Percentiles rank a stretch among this genome's conserved stretches.
Evolutionary conservation across 305 asterid genomes (phyloP).

Genomic region (Rubia tinctorum): DNA sequence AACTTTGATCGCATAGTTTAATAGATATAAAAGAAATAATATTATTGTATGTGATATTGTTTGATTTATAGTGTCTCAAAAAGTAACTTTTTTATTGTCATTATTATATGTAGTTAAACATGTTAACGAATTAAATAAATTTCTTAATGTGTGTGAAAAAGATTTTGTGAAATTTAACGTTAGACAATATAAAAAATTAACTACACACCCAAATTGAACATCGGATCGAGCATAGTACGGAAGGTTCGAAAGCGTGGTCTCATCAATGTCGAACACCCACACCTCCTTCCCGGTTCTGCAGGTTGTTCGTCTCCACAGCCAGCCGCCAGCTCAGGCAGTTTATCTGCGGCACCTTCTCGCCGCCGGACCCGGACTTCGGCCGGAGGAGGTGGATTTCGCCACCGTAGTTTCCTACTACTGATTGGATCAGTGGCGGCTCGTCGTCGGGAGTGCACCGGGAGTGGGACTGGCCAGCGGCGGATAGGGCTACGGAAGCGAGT

Average conservation of each 20-base stretch:
- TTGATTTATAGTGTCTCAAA: too few relatives aligned
- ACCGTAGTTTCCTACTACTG: neutral
- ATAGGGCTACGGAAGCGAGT: neutral
- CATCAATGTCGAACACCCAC: conserved; percentile 41
- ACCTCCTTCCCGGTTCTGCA: conserved; percentile 24
- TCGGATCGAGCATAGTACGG: conserved; percentile 37
- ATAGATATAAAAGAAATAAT: too few relatives aligned
- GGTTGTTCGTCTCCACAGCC: conserved; percentile 29
- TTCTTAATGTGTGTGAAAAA: too few relatives aligned
- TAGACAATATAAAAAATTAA: too few relatives aligned
- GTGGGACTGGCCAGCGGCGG: neutral
- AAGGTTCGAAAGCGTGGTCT: conserved; percentile 33
- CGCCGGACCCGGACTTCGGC: conserved; percentile 20
- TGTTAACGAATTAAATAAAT: too few relatives aligned
- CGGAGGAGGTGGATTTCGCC: conserved; percentile 22
- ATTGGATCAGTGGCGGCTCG: neutral
- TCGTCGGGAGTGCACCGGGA: conserved; percentile 13
- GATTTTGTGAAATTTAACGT: too few relatives aligned
- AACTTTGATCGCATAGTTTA: too few relatives aligned
- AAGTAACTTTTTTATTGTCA: too few relatives aligned
- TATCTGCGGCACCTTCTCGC: conserved; percentile 15
- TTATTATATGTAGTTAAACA: too few relatives aligned
- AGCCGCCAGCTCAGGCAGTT: conserved; percentile 43
- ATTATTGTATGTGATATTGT: too few relatives aligned
- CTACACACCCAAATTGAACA: conserved; percentile 37